Conservation (phyloP, 257 asterid species). For the Salvia splendens region DNA sequence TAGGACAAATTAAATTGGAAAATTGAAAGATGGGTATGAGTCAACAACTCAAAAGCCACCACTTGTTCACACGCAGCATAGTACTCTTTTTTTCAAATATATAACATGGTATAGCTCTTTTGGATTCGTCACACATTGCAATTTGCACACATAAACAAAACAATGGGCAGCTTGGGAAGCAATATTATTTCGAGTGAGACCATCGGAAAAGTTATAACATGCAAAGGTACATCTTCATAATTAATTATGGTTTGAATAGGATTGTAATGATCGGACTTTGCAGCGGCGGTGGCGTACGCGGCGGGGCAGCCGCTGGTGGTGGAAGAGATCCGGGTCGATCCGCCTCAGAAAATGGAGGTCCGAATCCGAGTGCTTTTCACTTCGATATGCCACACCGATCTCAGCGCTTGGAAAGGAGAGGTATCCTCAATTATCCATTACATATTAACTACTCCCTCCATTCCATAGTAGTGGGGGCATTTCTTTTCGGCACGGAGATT, state of each 20-base stretch:
- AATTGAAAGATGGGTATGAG: no score
- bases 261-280: not conserved
- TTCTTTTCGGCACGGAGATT: no score
- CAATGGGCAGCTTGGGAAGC: constrained; percentile 46
- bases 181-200: constrained; percentile 37
- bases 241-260: no score
- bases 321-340: constrained; percentile 76
- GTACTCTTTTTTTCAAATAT: no score
- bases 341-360: constrained; percentile 88
- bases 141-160: constrained; percentile 8
- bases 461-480: no score
- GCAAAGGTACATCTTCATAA: constrained; percentile 49
- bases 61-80: no score
- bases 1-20: no score
- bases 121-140: no score
- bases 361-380: constrained; percentile 75
- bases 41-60: no score
- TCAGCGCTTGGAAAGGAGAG: constrained; percentile 88
- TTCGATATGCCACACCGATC: constrained; percentile 90
- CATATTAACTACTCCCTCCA: no score
- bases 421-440: constrained; percentile 38
- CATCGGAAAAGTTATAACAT: constrained; percentile 61
- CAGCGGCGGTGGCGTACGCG: constrained; percentile 91
- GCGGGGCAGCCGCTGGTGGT: constrained; percentile 67
- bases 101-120: no score